Evolutionary conservation across 2,329 filamentous ascomycete species (phyloP).

Genomic region (Fusarium sp.): DNA sequence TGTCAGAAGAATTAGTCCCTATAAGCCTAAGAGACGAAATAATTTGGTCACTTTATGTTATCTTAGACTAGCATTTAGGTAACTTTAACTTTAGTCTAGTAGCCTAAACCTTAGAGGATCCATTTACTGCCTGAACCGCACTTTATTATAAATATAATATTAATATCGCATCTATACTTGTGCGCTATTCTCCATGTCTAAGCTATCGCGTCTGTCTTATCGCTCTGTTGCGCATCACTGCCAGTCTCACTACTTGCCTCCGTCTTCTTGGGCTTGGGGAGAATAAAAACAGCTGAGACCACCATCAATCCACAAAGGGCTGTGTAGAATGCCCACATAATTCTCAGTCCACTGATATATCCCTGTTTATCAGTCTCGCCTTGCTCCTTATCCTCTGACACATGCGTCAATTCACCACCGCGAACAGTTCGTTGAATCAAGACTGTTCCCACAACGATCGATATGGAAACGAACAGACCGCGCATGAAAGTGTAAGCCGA

Average conservation of each 20-base stretch:
- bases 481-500: constrained; percentile 74
- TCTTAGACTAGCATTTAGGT: too few species aligned
- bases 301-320: constrained; percentile 28
- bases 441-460: constrained; percentile 77
- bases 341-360: constrained; percentile 29
- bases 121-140: constrained; percentile 57
- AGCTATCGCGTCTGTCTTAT: neutral
- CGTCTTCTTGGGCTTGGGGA: constrained; percentile 15
- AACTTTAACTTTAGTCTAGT: too few species aligned
- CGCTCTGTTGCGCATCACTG: constrained; percentile 2
- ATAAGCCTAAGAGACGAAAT: constrained; percentile 8
- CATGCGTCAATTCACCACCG: constrained; percentile 29
- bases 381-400: constrained; percentile 2
- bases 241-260: neutral
- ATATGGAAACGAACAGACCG: constrained; percentile 73
- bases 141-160: too few species aligned
- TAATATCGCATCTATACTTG: neutral
- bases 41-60: too few species aligned
- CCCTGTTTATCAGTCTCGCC: constrained; percentile 21
- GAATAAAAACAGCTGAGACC: constrained; percentile 25
- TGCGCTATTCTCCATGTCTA: neutral
- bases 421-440: constrained; percentile 67
- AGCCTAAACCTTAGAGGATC: constrained; percentile 53
- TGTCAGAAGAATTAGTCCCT: constrained; percentile 49
- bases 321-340: constrained; percentile 41